A percentile compares a stretch with the other conserved stretches of the same genome.
Conservation (phyloP, 2,329 filamentous ascomycete genomes). For the Cadophora malorum region DNA sequence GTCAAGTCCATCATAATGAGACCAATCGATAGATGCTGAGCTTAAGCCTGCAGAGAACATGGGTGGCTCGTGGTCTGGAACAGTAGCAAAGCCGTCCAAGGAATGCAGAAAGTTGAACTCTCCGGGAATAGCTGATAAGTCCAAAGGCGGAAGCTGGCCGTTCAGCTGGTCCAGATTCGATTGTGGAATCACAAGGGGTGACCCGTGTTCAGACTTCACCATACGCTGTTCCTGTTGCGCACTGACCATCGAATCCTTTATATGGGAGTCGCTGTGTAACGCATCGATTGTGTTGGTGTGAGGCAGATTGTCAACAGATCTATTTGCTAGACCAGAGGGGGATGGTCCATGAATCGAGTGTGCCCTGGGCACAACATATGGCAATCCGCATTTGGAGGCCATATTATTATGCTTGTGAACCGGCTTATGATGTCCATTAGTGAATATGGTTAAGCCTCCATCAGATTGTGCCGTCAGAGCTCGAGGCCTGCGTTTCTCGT, state of each 20-base stretch:
- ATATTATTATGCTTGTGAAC: constrained; percentile 65
- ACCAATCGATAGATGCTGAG: constrained; percentile 61
- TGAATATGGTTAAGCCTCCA: constrained; percentile 62
- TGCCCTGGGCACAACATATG: constrained; percentile 65
- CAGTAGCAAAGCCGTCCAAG: constrained; percentile 59
- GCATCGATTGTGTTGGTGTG: constrained; percentile 51
- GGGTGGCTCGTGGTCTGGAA: constrained; percentile 56
- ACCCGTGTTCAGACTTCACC: constrained; percentile 67
- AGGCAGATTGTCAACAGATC: constrained; percentile 54
- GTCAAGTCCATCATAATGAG: constrained; percentile 58
- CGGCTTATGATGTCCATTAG: constrained; percentile 69
- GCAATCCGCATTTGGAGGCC: constrained; percentile 63
- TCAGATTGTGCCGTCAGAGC: constrained; percentile 70
- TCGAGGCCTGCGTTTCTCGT: constrained; percentile 56
- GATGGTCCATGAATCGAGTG: constrained; percentile 60
- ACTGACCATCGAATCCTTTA: constrained; percentile 48
- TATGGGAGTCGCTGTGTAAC: constrained; percentile 45
- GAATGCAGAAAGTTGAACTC: constrained; percentile 50
- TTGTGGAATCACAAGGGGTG: constrained; percentile 58
- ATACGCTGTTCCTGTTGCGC: constrained; percentile 53
- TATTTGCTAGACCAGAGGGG: constrained; percentile 55
- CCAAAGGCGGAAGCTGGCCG: constrained; percentile 61
- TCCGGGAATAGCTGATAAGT: constrained; percentile 61
- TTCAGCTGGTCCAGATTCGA: constrained; percentile 57
- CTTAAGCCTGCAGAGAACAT: constrained; percentile 68